phyloP scores from a whole-genome alignment of 345 rosid species.

The Balakata baccata region DNA sequence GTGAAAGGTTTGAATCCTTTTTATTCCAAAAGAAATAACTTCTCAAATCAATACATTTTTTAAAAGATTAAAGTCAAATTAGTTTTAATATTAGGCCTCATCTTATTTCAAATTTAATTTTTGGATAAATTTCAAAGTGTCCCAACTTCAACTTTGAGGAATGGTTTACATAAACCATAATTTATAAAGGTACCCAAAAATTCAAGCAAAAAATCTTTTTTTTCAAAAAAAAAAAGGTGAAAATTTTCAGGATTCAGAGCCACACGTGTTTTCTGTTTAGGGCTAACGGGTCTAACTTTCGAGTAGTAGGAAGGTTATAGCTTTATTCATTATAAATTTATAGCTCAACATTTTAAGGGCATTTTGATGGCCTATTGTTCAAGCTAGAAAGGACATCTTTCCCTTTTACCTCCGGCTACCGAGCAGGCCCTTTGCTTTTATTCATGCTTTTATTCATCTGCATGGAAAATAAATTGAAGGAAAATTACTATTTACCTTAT shows the following conservation, averaged over 20 bases:
- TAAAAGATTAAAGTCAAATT: no score
- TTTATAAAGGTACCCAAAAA: not conserved
- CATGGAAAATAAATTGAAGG: not conserved
- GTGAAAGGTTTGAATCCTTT: no score
- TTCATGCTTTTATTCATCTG: not conserved
- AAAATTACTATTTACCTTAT: no score
- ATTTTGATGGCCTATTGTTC: conserved; percentile 1
- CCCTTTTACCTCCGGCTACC: not conserved
- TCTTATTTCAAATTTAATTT: no score
- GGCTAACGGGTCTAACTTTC: not conserved
- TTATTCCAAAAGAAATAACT: no score
- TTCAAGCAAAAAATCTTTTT: not conserved
- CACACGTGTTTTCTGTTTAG: not conserved
- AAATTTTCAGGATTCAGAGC: not conserved
- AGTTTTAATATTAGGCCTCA: no score
- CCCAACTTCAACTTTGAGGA: no score
- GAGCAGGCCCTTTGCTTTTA: not conserved
- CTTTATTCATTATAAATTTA: not conserved
- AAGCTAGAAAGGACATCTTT: conserved; percentile 3
- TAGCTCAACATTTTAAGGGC: not conserved
- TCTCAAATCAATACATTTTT: no score
- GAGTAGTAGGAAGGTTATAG: not conserved
- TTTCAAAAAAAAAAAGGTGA: no score
- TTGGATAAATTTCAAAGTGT: no score
- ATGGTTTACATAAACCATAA: not conserved